Evolutionary conservation across 805 yeast species (phyloP).

Genomic region (Suhomyces tanzawaensis): DNA sequence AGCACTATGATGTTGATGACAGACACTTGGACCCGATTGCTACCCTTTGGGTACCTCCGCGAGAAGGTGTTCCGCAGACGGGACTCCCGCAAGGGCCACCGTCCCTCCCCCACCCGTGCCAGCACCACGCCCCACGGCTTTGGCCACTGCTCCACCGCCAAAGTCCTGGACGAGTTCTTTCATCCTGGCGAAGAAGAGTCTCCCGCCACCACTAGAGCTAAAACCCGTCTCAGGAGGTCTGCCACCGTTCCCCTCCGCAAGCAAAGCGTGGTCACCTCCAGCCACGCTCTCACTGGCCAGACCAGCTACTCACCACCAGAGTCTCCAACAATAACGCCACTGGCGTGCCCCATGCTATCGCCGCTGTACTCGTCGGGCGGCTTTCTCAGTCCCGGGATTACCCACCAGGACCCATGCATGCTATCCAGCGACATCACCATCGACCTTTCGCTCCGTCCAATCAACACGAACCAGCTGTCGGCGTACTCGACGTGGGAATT

Average conservation of each 20-base stretch:
- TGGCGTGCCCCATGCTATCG: not conserved
- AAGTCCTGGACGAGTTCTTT: too few species aligned
- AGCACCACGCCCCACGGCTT: not conserved
- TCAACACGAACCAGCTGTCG: conserved; percentile 10
- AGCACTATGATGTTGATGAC: conserved; percentile 3
- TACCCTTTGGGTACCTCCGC: conserved; percentile 5
- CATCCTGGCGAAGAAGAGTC: not conserved
- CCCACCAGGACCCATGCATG: not conserved
- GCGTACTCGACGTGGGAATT: conserved; percentile 3
- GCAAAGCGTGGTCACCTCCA: conserved; percentile 3
- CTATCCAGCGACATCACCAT: conserved; percentile 5
- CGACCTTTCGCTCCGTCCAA: conserved; percentile 7
- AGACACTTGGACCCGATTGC: conserved; percentile 1
- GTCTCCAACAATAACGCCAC: not conserved
- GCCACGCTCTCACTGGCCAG: conserved; percentile 1
- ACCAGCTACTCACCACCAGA: not conserved
- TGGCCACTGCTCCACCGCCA: not conserved
- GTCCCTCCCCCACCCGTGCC: not conserved
- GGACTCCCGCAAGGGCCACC: not conserved
- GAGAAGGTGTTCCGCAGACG: not conserved
- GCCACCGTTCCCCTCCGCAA: not conserved
- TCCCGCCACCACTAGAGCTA: not conserved
- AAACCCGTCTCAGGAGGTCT: not conserved
- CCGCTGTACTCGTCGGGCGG: too few species aligned
- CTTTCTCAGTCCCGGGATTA: not conserved